phyloP scores from a whole-genome alignment of 805 yeast genomes.

The Candida arabinofermentans region DNA sequence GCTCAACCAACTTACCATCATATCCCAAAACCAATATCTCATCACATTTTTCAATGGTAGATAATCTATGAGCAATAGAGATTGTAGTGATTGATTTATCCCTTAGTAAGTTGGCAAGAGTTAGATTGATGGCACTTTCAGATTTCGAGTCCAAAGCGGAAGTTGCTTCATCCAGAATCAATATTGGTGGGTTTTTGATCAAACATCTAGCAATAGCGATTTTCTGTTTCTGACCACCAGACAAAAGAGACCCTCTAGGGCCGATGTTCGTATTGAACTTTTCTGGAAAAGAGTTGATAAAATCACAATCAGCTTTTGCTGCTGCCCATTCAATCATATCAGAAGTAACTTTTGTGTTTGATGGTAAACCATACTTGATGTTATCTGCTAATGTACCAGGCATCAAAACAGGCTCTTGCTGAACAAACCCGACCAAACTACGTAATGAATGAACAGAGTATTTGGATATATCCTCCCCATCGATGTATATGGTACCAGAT shows the following conservation, averaged over 20 bases:
- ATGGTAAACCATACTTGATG: slow-evolving; percentile 63
- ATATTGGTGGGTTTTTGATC: slow-evolving; percentile 59
- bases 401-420: slow-evolving; percentile 87
- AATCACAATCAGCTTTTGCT: slow-evolving; percentile 71
- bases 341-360: slow-evolving; percentile 47
- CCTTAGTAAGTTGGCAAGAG: slow-evolving; percentile 52
- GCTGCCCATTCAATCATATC: slow-evolving; percentile 64
- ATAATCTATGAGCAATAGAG: slow-evolving; percentile 86
- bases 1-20: slow-evolving; percentile 73
- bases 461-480: slow-evolving; percentile 60
- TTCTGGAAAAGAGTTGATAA: slow-evolving; percentile 71
- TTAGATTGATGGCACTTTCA: slow-evolving; percentile 79
- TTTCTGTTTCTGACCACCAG: slow-evolving; percentile 78
- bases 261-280: slow-evolving; percentile 83
- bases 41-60: slow-evolving; percentile 82
- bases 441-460: slow-evolving; percentile 75
- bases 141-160: slow-evolving; percentile 88
- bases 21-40: slow-evolving; percentile 77
- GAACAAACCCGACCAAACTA: slow-evolving; percentile 77
- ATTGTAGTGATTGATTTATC: slow-evolving; percentile 69
- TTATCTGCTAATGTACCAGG: slow-evolving; percentile 88
- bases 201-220: slow-evolving; percentile 73
- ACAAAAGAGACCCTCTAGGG: slow-evolving; percentile 60
- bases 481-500: slow-evolving; percentile 63
- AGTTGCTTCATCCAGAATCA: slow-evolving; percentile 79